Evolutionary conservation across 495 filamentous ascomycete species (phyloP).

Genomic region (Lophiotrema nucula): DNA sequence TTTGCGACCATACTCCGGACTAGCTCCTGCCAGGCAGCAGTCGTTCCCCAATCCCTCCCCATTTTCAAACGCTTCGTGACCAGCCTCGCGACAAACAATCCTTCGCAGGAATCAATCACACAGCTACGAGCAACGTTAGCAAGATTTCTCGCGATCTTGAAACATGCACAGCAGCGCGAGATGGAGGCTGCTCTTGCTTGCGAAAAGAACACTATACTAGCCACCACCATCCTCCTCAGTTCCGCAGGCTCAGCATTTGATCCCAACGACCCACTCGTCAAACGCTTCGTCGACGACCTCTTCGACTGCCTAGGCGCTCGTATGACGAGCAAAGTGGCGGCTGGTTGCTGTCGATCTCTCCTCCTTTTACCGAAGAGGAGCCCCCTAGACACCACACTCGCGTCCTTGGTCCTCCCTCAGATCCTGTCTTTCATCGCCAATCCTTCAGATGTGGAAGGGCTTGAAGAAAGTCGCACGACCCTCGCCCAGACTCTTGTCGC

Average conservation of each 20-base stretch:
- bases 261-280: conserved; percentile 68
- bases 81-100: conserved; percentile 55
- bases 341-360: conserved; percentile 81
- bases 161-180: conserved; percentile 80
- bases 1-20: conserved; percentile 91
- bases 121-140: conserved; percentile 72
- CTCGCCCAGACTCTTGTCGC: conserved; percentile 70
- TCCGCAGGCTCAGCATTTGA: conserved; percentile 69
- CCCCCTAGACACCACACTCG: conserved; percentile 67
- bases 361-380: conserved; percentile 62
- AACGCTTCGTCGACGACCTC: conserved; percentile 69
- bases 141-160: conserved; percentile 76
- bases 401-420: conserved; percentile 70
- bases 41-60: conserved; percentile 86
- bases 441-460: conserved; percentile 62
- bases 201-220: conserved; percentile 89
- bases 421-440: conserved; percentile 72
- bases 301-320: conserved; percentile 79
- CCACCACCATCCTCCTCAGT: conserved; percentile 84
- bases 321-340: conserved; percentile 80
- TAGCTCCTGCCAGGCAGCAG: conserved; percentile 76
- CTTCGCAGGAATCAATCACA: conserved; percentile 43
- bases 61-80: conserved; percentile 89
- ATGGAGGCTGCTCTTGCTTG: conserved; percentile 75
- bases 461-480: conserved; percentile 67